Conservation (phyloP, 169 alveolate genomes). For the Plasmodium vinckei region DNA sequence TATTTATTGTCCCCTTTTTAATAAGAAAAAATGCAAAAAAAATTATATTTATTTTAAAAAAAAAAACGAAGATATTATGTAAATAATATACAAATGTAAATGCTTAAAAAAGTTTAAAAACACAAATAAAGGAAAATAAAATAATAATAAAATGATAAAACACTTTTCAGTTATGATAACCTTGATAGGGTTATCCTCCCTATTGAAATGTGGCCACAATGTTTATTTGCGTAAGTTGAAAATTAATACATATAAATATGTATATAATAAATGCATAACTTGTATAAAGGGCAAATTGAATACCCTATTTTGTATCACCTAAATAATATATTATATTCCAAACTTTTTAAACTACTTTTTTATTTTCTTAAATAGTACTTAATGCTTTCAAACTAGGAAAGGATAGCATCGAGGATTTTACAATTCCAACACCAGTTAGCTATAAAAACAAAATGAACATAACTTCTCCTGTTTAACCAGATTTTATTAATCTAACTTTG, state of each 20-base stretch:
- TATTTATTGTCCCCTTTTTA: too few species aligned
- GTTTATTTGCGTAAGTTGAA: constrained; percentile 55
- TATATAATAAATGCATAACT: not conserved
- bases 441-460: not conserved
- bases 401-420: constrained; percentile 54
- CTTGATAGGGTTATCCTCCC: constrained; percentile 48
- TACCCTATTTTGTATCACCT: too few species aligned
- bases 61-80: too few species aligned
- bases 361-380: constrained; percentile 1
- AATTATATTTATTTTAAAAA: too few species aligned
- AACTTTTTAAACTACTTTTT: not conserved
- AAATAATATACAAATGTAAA: too few species aligned
- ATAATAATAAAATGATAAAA: constrained; percentile 14
- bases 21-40: too few species aligned
- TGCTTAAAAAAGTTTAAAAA: not conserved
- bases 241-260: not conserved
- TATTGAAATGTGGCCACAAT: constrained; percentile 48
- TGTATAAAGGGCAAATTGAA: too few species aligned
- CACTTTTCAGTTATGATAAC: constrained; percentile 31
- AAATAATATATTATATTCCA: not conserved
- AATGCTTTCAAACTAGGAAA: constrained; percentile 34
- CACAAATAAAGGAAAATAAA: not conserved
- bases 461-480: not conserved
- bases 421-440: constrained; percentile 21
- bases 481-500: not conserved